Percentiles rank a stretch among this genome's conserved stretches.
Conservation (phyloP, 352 stramenopile species). For the Globisporangium parvum region DNA sequence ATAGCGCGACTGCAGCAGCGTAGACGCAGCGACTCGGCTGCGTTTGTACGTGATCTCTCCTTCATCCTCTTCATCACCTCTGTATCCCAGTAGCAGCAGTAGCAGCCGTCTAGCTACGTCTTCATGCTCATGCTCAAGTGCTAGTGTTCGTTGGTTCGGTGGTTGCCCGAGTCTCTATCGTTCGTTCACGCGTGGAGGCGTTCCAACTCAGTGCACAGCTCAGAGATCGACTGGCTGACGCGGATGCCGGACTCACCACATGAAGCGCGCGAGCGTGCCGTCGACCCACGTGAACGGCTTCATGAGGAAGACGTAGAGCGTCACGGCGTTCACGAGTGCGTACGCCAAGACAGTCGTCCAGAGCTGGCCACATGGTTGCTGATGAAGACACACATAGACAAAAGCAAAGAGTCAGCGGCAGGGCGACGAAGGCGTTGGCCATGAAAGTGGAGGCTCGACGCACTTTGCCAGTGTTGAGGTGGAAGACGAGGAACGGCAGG, state of each 20-base stretch:
- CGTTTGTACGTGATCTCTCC: too few relatives aligned
- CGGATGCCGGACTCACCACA: constrained; percentile 52
- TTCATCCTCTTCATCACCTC: too few relatives aligned
- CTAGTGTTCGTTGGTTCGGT: not conserved
- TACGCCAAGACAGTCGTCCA: constrained; percentile 38
- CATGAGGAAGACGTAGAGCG: constrained; percentile 70
- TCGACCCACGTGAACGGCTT: constrained; percentile 74
- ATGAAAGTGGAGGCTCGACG: constrained; percentile 2
- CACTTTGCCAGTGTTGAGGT: constrained; percentile 71
- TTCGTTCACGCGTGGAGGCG: not conserved
- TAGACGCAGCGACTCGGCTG: too few relatives aligned
- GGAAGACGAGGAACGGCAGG: constrained; percentile 70
- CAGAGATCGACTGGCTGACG: not conserved
- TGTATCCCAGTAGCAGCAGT: too few relatives aligned
- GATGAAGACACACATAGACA: not conserved
- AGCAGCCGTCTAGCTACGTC: too few relatives aligned
- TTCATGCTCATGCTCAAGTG: too few relatives aligned
- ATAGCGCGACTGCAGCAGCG: too few relatives aligned
- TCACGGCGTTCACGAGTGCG: constrained; percentile 51
- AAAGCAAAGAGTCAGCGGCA: not conserved
- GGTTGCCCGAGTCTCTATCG: not conserved
- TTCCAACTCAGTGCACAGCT: not conserved
- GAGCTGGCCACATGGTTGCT: constrained; percentile 53
- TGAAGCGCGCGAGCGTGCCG: constrained; percentile 73
- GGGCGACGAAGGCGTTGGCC: not conserved